Base-by-base conservation (phyloP, 169 alveolate species). In the Amoebophrya sp. region DNA sequence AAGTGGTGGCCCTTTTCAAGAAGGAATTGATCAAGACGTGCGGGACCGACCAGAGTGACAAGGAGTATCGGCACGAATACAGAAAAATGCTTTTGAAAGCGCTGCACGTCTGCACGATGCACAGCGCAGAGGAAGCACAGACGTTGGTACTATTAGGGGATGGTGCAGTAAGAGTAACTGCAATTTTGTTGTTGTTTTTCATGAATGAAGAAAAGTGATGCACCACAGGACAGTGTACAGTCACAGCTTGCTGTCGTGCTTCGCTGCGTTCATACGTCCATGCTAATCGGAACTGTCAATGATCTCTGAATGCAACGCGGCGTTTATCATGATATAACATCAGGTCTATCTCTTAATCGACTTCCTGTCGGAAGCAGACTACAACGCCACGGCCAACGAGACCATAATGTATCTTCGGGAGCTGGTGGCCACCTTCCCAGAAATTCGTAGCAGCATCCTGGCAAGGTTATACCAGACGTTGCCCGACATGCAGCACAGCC, bases 1-100 rank as follows among this genome's bases (percentile, higher is more conserved):
- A 92, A 32, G 53, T 92, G 39, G 89, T 92, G 0, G 77, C 39
- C 29, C 40, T 89, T n/a, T 32, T 92, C 35, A 92, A 92, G 90
- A 55, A 77, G 90, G 92, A 92, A 25, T 7, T 92, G 0, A 33
- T 89, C n/a, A 89, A 89, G 40, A 66, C 93, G n/a, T 25, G 39
- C 0, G 93, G 89, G n/a, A 40, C 54, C n/a, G 90, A n/a, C 1
- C 23, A 32, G n/a, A 7, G 32, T 7, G 83, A 66, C 35, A 66
- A 66, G 83, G 83, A 66, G 32, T n/a, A 66, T 25, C 29, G 83
- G 18, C 83, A 66, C 54, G 93, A 92, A 77, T 92, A 92, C 40
- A 40, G 93, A 12, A 14, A 66, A 18, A 89, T 92, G 38, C 89
- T 92, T 77, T 29, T 89, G 32, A n/a, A 53, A 32, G 91, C 93